Evolutionary conservation across 139 green algal species (phyloP), one percentile per base, ranked within the genome.

Genomic region (Auxenochlorella protothecoides): DNA sequence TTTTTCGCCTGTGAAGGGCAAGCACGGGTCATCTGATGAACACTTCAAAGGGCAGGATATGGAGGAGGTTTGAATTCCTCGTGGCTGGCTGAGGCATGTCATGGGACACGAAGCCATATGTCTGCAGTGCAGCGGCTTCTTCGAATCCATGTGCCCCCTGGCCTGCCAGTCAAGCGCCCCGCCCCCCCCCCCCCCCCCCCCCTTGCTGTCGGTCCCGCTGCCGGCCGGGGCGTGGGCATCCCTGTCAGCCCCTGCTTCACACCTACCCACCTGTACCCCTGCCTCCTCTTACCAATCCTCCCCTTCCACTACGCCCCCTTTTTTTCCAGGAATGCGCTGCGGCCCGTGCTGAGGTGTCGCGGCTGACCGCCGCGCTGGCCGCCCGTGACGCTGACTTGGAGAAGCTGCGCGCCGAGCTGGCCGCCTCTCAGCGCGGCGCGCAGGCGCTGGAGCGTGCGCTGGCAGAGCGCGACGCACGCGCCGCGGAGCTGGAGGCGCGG

Each of bases 331-430:
- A 84, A 52, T 63, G 80, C 11, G 68, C 71, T 3, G 53, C 56
- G 3, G 74, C 68, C 5, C 74, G 71, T 12, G 16, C 73, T 52
- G 79, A 87, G 68, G 64, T 54, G 69, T 60, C 76, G 66, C 72
- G 75, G 44, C 64, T 82, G 59, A 80, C 83, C 66, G 77, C 82
- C 15, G 55, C 65, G 4, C 65, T 86, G 6, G 71, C 79, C 65
- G 56, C 76, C 27, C 67, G 55, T 54, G 79, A 85, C 53, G 55
- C 76, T 4, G 74, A 79, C 27, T n/a, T 82, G 54, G 75, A 85
- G 63, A 62, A 68, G 10, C 63, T 59, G 2, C 74, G 68, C 9
- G 67, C 78, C 51, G 73, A 83, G 65, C 57, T 83, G 8, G 72
- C 65, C 15, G 52, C 63, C 13, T 60, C 76, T 55, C 69, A 82